Percentiles rank a stretch among this genome's conserved stretches.
Evolutionary conservation across 306 rosid species (phyloP).

Genomic region (Argentina anserina): DNA sequence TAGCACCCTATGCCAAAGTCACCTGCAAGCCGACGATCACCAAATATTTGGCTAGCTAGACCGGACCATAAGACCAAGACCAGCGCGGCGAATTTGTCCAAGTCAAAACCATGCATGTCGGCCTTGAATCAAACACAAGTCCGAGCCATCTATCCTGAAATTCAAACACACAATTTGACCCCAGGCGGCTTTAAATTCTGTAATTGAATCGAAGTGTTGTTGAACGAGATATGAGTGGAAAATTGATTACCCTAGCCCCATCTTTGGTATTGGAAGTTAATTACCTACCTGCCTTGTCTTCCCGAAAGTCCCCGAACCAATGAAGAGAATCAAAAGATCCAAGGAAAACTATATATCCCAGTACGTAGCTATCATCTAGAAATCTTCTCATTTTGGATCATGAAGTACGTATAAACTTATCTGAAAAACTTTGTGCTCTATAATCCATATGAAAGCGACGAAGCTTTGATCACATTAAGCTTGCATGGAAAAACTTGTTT

Average conservation of each 20-base stretch:
- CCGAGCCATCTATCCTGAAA: neutral
- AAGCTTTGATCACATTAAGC: neutral
- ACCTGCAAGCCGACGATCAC: conserved; percentile 1
- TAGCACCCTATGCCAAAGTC: neutral
- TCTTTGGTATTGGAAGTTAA: neutral
- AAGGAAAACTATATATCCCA: too few relatives aligned
- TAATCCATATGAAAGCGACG: neutral
- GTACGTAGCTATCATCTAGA: neutral
- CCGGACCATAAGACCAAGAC: neutral
- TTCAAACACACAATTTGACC: neutral
- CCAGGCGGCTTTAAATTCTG: neutral
- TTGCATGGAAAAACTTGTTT: neutral
- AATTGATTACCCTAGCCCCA: too few relatives aligned
- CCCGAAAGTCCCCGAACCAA: neutral
- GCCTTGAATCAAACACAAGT: neutral
- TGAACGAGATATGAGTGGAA: conserved; percentile 1
- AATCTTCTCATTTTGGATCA: neutral
- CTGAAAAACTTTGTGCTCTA: neutral
- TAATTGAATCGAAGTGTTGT: neutral
- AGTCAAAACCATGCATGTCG: conserved; percentile 8
- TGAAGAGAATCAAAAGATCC: neutral
- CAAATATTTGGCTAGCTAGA: neutral
- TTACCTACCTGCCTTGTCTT: neutral
- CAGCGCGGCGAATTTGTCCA: neutral
- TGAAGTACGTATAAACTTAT: too few relatives aligned